Evolutionary conservation across 495 filamentous ascomycete genomes (phyloP).

Genomic region (Penicillium herquei): DNA sequence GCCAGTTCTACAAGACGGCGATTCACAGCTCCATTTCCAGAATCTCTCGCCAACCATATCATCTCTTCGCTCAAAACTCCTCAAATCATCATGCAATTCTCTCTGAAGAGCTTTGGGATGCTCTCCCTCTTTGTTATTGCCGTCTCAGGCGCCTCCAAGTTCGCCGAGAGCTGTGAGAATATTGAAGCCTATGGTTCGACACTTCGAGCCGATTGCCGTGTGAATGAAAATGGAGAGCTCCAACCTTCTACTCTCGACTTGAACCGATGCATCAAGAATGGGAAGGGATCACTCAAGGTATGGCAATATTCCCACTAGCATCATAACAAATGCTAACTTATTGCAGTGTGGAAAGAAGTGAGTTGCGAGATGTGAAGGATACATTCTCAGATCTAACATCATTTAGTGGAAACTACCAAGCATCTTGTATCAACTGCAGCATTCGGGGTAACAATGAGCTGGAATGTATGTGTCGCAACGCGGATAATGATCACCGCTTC

Average conservation of each 20-base stretch:
- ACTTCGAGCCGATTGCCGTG: constrained; percentile 16
- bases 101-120: constrained; percentile 15
- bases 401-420: constrained; percentile 15
- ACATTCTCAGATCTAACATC: neutral
- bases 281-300: constrained; percentile 16
- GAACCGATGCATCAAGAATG: constrained; percentile 22
- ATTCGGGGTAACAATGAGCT: constrained; percentile 17
- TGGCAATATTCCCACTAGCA: neutral
- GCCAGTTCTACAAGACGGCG: too few relatives aligned
- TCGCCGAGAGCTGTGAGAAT: constrained; percentile 18
- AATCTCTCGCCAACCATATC: too few relatives aligned
- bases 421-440: constrained; percentile 23
- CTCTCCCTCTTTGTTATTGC: constrained; percentile 15
- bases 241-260: constrained; percentile 11
- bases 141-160: constrained; percentile 19
- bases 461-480: constrained; percentile 20
- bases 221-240: constrained; percentile 11
- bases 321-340: constrained; percentile 4
- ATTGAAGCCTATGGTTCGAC: constrained; percentile 13
- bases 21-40: too few relatives aligned
- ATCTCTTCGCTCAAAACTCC: too few relatives aligned
- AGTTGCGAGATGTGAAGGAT: neutral
- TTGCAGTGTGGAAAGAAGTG: constrained; percentile 23
- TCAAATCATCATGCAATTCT: constrained; percentile 19
- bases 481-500: constrained; percentile 11